Evolutionary conservation across 805 yeast genomes (phyloP).

Genomic region (Teunomyces gatunensis): DNA sequence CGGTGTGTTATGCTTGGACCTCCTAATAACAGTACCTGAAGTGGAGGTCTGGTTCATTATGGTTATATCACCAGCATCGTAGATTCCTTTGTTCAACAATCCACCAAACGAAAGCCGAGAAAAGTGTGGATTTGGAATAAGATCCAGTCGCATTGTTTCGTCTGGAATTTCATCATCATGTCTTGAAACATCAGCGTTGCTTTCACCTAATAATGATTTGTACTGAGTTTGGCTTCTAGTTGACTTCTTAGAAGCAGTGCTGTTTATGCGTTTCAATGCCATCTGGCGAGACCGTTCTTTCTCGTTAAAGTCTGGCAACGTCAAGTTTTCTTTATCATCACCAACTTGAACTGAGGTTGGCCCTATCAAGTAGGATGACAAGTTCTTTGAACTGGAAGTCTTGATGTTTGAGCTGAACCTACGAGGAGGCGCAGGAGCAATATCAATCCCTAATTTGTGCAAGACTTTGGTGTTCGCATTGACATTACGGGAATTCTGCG

Average conservation of each 20-base stretch:
- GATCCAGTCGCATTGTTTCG: constrained; percentile 11
- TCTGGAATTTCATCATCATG: constrained; percentile 7
- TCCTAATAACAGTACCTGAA: constrained; percentile 20
- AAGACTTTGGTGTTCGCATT: constrained; percentile 31
- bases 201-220: constrained; percentile 21
- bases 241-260: constrained; percentile 2
- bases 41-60: constrained; percentile 11
- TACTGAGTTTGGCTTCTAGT: constrained; percentile 3
- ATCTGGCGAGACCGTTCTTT: neutral
- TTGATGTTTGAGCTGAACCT: constrained; percentile 22
- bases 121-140: constrained; percentile 43
- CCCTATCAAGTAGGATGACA: constrained; percentile 14
- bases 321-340: constrained; percentile 16
- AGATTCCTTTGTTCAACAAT: constrained; percentile 12
- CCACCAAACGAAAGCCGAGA: constrained; percentile 43
- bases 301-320: constrained; percentile 13
- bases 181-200: constrained; percentile 14
- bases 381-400: constrained; percentile 38
- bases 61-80: constrained; percentile 11
- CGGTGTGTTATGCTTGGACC: constrained; percentile 4
- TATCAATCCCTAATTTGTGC: constrained; percentile 37
- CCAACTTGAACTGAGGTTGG: neutral
- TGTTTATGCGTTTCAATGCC: constrained; percentile 1
- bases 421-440: constrained; percentile 13
- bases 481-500: neutral